These are phyloP conservation scores for Marasmius sp. DNA, from an alignment of 1,284 basidiomycete species.

Conservation along the genomic window DNA sequence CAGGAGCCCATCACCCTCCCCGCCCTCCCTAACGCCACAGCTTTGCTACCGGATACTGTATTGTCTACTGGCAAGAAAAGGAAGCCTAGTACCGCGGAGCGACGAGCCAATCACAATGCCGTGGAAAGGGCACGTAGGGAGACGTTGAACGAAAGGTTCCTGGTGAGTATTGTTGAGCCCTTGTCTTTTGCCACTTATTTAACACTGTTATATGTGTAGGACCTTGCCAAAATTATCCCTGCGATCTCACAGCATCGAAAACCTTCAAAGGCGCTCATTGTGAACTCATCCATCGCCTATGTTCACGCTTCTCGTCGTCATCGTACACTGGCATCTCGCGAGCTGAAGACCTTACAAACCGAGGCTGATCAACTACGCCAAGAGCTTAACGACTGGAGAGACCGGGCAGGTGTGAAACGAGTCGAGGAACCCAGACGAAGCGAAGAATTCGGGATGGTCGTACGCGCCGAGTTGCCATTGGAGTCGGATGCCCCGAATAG, in stretches of 20 bases:
- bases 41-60: not conserved
- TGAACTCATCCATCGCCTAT: slow-evolving; percentile 72
- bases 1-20: too few relatives aligned
- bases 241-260: slow-evolving; percentile 70
- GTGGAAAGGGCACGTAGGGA: slow-evolving; percentile 52
- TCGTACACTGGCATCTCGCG: slow-evolving; percentile 60
- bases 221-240: slow-evolving; percentile 70
- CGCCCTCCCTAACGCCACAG: too few relatives aligned
- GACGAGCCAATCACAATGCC: slow-evolving; percentile 54
- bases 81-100: slow-evolving; percentile 29
- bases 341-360: slow-evolving; percentile 56
- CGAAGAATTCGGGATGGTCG: slow-evolving; percentile 51
- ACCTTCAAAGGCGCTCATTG: slow-evolving; percentile 77
- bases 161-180: slow-evolving; percentile 13
- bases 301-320: slow-evolving; percentile 62
- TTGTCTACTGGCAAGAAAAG: not conserved
- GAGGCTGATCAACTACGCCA: slow-evolving; percentile 64
- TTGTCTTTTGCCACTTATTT: not conserved
- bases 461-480: slow-evolving; percentile 17
- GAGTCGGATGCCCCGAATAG: not conserved
- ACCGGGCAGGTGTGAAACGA: slow-evolving; percentile 49
- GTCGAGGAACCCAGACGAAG: slow-evolving; percentile 51
- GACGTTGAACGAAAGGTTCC: slow-evolving; percentile 49
- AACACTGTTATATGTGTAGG: slow-evolving; percentile 31
- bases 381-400: slow-evolving; percentile 72